phyloP scores from a whole-genome alignment of 495 filamentous ascomycete genomes.

The Aspergillus ostianus region DNA sequence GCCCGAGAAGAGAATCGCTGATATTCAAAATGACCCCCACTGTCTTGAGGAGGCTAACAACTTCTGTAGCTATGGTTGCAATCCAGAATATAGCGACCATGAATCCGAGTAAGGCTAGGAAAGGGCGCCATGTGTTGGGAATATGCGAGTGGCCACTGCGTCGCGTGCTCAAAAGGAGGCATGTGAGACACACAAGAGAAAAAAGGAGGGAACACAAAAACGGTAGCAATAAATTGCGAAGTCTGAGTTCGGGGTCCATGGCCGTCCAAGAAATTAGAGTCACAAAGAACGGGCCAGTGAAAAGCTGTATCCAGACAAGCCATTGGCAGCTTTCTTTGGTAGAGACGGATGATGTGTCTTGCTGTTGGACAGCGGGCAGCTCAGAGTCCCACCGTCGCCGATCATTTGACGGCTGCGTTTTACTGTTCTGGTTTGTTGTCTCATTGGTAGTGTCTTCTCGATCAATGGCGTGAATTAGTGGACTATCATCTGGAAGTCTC shows the following conservation, averaged over 20 bases:
- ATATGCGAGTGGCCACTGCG: slow-evolving; percentile 42
- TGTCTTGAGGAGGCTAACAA: slow-evolving; percentile 92
- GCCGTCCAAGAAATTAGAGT: slow-evolving; percentile 75
- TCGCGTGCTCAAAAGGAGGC: slow-evolving; percentile 61
- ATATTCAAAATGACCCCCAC: slow-evolving; percentile 91
- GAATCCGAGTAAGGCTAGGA: slow-evolving; percentile 90
- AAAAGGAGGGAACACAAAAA: slow-evolving; percentile 66
- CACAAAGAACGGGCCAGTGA: slow-evolving; percentile 84
- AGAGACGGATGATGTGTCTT: slow-evolving; percentile 28
- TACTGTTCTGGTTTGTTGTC: slow-evolving; percentile 17
- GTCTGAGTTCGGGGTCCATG: slow-evolving; percentile 48
- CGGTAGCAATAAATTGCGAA: slow-evolving; percentile 57
- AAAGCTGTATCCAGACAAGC: slow-evolving; percentile 80
- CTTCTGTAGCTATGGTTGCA: slow-evolving; percentile 90
- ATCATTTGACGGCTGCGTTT: slow-evolving; percentile 15
- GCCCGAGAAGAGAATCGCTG: slow-evolving; percentile 90
- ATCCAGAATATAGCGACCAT: slow-evolving; percentile 92
- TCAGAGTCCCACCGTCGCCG: slow-evolving; percentile 44
- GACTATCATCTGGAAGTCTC: slow-evolving; percentile 46
- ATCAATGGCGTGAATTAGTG: slow-evolving; percentile 26
- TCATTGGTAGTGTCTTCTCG: slow-evolving; percentile 13
- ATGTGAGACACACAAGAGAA: slow-evolving; percentile 61
- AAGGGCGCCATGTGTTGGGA: slow-evolving; percentile 62
- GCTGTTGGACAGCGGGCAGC: slow-evolving; percentile 29
- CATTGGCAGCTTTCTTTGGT: slow-evolving; percentile 79